Conservation (phyloP, 306 rosid genomes). For the Acacia acuminata region DNA sequence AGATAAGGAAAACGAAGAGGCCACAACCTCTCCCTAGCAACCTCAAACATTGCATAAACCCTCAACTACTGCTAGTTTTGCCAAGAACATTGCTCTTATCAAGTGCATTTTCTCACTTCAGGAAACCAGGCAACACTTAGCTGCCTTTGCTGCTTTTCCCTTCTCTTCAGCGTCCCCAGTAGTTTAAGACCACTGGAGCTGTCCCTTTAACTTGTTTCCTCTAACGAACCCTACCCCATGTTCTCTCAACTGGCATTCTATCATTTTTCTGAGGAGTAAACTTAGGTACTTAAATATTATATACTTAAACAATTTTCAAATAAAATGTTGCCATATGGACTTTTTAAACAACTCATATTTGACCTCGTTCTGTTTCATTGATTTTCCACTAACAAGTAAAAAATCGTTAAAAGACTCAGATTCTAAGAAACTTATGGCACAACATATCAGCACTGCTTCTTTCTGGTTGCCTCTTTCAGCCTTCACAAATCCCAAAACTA, state of each 20-base stretch:
- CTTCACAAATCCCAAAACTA: neutral
- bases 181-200: neutral
- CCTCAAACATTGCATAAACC: neutral
- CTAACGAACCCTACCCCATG: neutral
- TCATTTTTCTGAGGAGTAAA: neutral
- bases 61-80: neutral
- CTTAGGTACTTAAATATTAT: neutral
- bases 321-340: neutral
- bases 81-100: neutral
- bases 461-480: neutral
- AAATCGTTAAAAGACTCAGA: neutral
- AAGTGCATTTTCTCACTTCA: neutral
- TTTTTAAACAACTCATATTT: too few species aligned
- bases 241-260: neutral
- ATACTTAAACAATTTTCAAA: neutral
- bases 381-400: neutral
- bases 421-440: neutral
- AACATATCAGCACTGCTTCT: neutral
- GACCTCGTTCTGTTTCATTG: neutral
- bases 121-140: neutral
- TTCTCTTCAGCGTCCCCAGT: neutral
- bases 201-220: neutral
- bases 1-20: neutral
- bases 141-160: neutral
- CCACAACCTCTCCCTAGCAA: neutral